Evolutionary conservation across 345 rosid genomes (phyloP).

Genomic region (Lepidium sativum): DNA sequence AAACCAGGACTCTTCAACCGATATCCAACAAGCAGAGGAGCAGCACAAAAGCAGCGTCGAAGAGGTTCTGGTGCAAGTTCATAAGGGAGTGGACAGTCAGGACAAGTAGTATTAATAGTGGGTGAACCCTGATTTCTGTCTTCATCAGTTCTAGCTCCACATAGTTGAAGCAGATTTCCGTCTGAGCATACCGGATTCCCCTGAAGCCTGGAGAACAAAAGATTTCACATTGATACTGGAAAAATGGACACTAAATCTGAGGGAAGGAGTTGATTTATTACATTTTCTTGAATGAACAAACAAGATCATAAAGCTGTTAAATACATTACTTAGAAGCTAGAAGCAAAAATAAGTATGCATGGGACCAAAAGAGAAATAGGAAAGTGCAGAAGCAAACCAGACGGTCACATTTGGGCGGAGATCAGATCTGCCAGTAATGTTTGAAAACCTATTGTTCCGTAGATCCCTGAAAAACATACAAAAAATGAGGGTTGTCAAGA

Average conservation of each 20-base stretch:
- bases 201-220: conserved; percentile 56
- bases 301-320: too few relatives aligned
- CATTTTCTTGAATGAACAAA: too few relatives aligned
- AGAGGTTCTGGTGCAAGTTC: conserved; percentile 45
- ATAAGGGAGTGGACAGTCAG: conserved; percentile 56
- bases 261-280: not conserved
- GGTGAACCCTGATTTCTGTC: conserved; percentile 13
- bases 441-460: conserved; percentile 53
- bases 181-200: conserved; percentile 71
- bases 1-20: conserved; percentile 96
- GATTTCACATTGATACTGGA: not conserved
- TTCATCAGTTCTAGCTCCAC: conserved; percentile 34
- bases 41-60: conserved; percentile 60
- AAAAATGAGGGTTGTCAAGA: not conserved
- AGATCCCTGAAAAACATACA: conserved; percentile 53
- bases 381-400: conserved; percentile 46
- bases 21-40: conserved; percentile 67
- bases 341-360: not conserved
- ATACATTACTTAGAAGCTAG: too few relatives aligned
- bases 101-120: conserved; percentile 31
- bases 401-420: conserved; percentile 75
- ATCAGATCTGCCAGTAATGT: conserved; percentile 45
- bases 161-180: conserved; percentile 31
- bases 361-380: not conserved
- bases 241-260: not conserved